Percentiles rank a stretch among this genome's conserved stretches.
phyloP scores from a whole-genome alignment of 2,329 filamentous ascomycete genomes.

The Pestalotiopsis sp. region DNA sequence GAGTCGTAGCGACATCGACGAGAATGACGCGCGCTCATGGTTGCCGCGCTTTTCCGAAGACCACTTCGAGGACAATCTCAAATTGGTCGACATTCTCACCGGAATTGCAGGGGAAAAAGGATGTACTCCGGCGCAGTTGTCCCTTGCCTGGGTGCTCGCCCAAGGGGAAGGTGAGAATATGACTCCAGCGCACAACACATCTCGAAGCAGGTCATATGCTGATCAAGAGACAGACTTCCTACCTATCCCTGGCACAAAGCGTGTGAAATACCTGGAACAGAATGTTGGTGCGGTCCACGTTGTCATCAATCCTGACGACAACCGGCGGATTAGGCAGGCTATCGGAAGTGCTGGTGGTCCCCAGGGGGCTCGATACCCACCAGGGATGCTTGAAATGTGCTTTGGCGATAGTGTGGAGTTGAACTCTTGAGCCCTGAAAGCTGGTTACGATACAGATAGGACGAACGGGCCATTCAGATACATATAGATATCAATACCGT shows the following conservation, averaged over 20 bases:
- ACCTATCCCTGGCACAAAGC: slow-evolving; percentile 58
- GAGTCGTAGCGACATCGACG: slow-evolving; percentile 47
- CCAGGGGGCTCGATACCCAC: too few species aligned
- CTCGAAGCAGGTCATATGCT: too few species aligned
- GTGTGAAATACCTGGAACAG: slow-evolving; percentile 47
- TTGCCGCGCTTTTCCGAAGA: slow-evolving; percentile 53
- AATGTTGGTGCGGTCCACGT: slow-evolving; percentile 38
- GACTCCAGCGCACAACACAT: too few species aligned
- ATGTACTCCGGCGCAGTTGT: slow-evolving; percentile 58
- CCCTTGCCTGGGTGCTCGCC: slow-evolving; percentile 64
- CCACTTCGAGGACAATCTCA: slow-evolving; percentile 59
- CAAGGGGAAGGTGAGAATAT: slow-evolving; percentile 45
- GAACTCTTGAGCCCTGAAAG: too few species aligned
- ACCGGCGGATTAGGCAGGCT: background rate
- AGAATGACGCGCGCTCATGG: slow-evolving; percentile 47
- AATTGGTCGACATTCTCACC: slow-evolving; percentile 52
- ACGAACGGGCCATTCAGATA: too few species aligned
- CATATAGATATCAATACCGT: too few species aligned
- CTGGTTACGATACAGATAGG: too few species aligned
- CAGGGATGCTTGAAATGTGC: too few species aligned
- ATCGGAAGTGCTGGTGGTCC: background rate
- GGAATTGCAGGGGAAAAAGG: slow-evolving; percentile 56
- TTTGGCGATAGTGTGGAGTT: too few species aligned
- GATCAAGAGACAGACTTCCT: slow-evolving; percentile 47
- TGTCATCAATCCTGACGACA: background rate